phyloP scores from a whole-genome alignment of 2,329 filamentous ascomycete genomes.

The Sarocladium brachiariae region DNA sequence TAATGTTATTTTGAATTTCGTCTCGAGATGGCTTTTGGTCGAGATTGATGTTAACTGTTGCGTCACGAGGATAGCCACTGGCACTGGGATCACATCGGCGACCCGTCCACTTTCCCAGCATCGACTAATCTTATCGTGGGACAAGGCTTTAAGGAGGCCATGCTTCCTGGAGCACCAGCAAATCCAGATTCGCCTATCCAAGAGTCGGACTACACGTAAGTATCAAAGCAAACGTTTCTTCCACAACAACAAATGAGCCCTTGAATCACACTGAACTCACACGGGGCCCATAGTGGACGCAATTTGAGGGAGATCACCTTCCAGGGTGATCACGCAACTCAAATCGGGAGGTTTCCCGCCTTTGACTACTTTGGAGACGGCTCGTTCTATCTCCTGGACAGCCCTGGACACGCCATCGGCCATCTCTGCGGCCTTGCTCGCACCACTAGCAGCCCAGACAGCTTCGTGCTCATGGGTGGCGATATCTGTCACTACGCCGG shows the following conservation, averaged over 20 bases:
- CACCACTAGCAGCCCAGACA: slow-evolving; percentile 24
- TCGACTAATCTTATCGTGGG: slow-evolving; percentile 43
- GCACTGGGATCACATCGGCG: slow-evolving; percentile 47
- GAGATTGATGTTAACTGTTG: background rate
- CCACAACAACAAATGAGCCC: too few species aligned
- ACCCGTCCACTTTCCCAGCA: slow-evolving; percentile 37
- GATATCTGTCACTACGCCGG: slow-evolving; percentile 35
- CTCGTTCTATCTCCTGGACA: slow-evolving; percentile 19
- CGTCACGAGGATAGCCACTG: slow-evolving; percentile 34
- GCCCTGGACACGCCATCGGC: slow-evolving; percentile 17
- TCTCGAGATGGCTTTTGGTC: too few species aligned
- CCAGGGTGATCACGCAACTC: slow-evolving; percentile 16
- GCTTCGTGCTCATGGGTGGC: slow-evolving; percentile 35
- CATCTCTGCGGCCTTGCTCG: slow-evolving; percentile 26
- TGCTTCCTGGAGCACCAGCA: slow-evolving; percentile 40
- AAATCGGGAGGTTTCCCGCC: slow-evolving; percentile 19
- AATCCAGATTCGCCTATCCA: slow-evolving; percentile 22
- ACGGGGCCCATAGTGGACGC: slow-evolving; percentile 34
- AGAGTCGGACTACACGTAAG: slow-evolving; percentile 8
- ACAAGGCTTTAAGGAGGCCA: slow-evolving; percentile 38
- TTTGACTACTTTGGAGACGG: slow-evolving; percentile 20
- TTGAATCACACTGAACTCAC: too few species aligned
- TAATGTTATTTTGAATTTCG: too few species aligned
- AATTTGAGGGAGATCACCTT: slow-evolving; percentile 23
- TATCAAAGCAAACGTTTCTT: background rate